These are phyloP conservation scores for Kazachstania sp. DNA, from an alignment of 1,139 yeast species.

Conservation along the genomic window DNA sequence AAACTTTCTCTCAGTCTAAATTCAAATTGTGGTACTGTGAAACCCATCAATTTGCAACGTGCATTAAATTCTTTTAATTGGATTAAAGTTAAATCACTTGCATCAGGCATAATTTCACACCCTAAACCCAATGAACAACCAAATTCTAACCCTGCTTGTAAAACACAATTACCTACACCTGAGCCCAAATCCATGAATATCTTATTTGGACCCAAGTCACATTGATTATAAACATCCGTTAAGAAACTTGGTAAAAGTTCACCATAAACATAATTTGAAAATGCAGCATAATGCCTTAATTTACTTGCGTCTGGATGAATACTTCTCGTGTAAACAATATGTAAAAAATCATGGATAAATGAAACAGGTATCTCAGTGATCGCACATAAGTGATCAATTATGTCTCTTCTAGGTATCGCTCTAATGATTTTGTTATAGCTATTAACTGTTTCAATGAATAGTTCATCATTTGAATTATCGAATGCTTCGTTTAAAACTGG, in stretches of 20 bases:
- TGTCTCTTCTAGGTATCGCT: conserved; percentile 31
- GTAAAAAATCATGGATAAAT: conserved; percentile 59
- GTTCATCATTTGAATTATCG: conserved; percentile 32
- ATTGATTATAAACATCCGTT: conserved; percentile 58
- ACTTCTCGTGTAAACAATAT: conserved; percentile 64
- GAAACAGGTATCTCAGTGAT: conserved; percentile 44
- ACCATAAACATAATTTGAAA: conserved; percentile 87
- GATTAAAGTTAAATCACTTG: conserved; percentile 55
- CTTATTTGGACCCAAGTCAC: conserved; percentile 45
- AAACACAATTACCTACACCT: conserved; percentile 87
- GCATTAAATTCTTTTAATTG: conserved; percentile 53
- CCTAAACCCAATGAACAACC: conserved; percentile 76
- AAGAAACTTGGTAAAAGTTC: conserved; percentile 76
- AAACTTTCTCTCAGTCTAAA: conserved; percentile 65
- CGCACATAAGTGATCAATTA: conserved; percentile 32
- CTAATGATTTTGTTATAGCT: conserved; percentile 37
- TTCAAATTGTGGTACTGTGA: conserved; percentile 46
- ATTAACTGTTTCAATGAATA: conserved; percentile 32
- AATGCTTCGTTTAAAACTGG: conserved; percentile 39
- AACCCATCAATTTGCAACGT: conserved; percentile 56
- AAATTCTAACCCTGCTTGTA: conserved; percentile 82
- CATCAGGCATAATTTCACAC: conserved; percentile 80
- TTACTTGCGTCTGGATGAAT: conserved; percentile 67
- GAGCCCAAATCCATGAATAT: conserved; percentile 81
- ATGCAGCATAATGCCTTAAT: conserved; percentile 68